phyloP scores from a whole-genome alignment of 139 green algal species.

The Eudorina sp. region DNA sequence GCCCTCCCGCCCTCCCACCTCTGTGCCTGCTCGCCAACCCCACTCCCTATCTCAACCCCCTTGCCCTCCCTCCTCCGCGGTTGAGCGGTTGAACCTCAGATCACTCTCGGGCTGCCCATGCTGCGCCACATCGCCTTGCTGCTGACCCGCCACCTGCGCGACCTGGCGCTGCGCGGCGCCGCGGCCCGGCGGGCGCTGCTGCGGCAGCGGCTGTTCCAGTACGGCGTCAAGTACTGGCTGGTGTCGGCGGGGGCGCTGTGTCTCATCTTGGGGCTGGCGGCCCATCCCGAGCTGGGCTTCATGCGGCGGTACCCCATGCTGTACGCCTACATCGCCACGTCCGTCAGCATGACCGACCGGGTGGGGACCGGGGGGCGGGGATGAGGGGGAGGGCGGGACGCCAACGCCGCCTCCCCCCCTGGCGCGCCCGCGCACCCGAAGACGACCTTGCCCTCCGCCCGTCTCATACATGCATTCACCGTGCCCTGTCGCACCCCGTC shows the following conservation, averaged over 20 bases:
- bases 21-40: neutral
- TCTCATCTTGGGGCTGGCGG: neutral
- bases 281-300: neutral
- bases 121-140: neutral
- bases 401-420: too few species aligned
- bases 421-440: too few species aligned
- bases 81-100: too few species aligned
- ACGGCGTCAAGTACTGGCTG: conserved; percentile 23
- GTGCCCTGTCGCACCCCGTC: too few species aligned
- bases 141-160: neutral
- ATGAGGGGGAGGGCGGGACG: neutral
- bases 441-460: too few species aligned
- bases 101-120: neutral
- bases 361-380: neutral
- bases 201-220: neutral
- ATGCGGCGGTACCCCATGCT: conserved; percentile 4
- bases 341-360: conserved; percentile 29
- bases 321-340: conserved; percentile 20
- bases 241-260: neutral
- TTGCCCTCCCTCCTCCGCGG: too few species aligned
- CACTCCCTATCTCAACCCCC: too few species aligned
- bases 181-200: neutral
- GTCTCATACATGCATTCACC: too few species aligned
- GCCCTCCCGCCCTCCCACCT: neutral
- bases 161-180: neutral